A percentile compares a stretch with the other conserved stretches of the same genome.
Conservation (phyloP, 2,329 filamentous ascomycete genomes). For the Cordyceps farinosa region DNA sequence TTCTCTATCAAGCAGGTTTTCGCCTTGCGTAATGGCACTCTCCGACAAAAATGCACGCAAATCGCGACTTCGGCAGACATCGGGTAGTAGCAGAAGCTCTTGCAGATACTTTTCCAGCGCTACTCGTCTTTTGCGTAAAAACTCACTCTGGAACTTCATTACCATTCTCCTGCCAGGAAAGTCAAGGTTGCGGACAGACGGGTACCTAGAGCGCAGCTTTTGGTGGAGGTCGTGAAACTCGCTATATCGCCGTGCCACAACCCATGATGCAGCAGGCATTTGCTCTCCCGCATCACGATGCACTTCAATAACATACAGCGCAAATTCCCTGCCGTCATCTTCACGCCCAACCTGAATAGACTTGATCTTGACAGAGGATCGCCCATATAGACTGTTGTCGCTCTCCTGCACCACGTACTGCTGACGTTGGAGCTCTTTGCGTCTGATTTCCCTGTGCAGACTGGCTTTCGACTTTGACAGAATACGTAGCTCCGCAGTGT, state of each 20-base stretch:
- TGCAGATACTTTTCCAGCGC: constrained; percentile 79
- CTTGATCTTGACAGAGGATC: constrained; percentile 84
- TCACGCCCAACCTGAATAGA: constrained; percentile 90
- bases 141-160: constrained; percentile 95
- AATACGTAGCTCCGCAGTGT: constrained; percentile 88
- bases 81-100: constrained; percentile 78
- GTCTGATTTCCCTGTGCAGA: constrained; percentile 82
- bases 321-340: constrained; percentile 89
- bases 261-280: constrained; percentile 95
- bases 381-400: constrained; percentile 93
- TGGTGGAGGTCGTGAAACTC: constrained; percentile 97
- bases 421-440: constrained; percentile 92
- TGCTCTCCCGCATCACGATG: constrained; percentile 86
- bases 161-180: constrained; percentile 90
- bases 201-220: constrained; percentile 76
- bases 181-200: constrained; percentile 82
- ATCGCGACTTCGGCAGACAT: constrained; percentile 91
- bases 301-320: constrained; percentile 90
- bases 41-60: constrained; percentile 90
- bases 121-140: constrained; percentile 80
- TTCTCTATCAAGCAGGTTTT: constrained; percentile 54
- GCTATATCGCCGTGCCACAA: constrained; percentile 87
- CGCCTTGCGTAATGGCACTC: constrained; percentile 67
- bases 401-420: constrained; percentile 98
- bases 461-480: constrained; percentile 91